phyloP scores from a whole-genome alignment of 176 grass and related monocot genomes.

The Juncus effusus region DNA sequence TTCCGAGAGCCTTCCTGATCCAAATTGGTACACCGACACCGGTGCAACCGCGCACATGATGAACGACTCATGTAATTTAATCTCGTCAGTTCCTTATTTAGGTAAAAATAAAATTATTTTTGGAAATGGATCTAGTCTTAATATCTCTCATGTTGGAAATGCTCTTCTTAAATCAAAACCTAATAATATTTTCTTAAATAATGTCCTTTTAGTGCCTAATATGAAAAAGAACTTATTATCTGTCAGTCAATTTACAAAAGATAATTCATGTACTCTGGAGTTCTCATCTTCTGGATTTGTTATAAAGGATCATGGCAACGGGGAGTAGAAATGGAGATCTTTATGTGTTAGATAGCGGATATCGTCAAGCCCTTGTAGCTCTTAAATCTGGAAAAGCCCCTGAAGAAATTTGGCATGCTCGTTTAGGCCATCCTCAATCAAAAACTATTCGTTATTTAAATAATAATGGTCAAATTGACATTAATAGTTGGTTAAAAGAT shows the following conservation, averaged over 20 bases:
- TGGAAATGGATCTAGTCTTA: background rate
- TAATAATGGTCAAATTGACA: no score
- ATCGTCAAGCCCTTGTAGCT: background rate
- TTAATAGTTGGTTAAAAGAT: no score
- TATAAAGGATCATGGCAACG: background rate
- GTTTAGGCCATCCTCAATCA: background rate
- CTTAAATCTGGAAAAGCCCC: background rate
- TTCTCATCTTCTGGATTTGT: background rate
- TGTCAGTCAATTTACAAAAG: background rate
- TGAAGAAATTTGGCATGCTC: background rate
- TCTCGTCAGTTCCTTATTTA: background rate
- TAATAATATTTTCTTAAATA: background rate
- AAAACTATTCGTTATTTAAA: background rate
- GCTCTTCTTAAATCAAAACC: background rate
- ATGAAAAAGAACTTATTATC: no score
- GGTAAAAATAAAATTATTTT: background rate
- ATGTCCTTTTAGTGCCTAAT: background rate
- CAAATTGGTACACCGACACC: background rate
- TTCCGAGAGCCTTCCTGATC: no score
- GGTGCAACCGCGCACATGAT: background rate
- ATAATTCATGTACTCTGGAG: background rate
- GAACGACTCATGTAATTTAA: background rate
- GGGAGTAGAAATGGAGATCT: no score
- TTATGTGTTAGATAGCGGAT: no score
- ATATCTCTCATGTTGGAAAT: background rate